Conservation (phyloP, 805 yeast species). For the Yarrowia yakushimensis region DNA sequence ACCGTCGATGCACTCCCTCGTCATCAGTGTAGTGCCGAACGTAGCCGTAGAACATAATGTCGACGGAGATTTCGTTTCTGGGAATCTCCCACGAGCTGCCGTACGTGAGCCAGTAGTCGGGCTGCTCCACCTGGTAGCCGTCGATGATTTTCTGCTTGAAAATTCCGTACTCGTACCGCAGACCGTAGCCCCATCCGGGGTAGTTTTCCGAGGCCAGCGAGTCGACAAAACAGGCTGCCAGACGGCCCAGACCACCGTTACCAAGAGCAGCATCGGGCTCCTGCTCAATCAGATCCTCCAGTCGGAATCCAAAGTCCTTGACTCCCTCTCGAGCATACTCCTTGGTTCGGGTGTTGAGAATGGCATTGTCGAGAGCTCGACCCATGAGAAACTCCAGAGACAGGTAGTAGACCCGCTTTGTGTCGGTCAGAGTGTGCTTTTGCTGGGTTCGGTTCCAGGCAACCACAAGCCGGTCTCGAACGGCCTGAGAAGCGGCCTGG, state of each 20-base stretch:
- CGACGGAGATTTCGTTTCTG: slow-evolving; percentile 80
- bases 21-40: slow-evolving; percentile 51
- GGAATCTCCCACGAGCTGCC: slow-evolving; percentile 94
- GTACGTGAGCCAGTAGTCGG: slow-evolving; percentile 88
- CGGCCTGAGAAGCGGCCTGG: slow-evolving; percentile 76
- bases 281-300: slow-evolving; percentile 78
- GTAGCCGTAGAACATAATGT: slow-evolving; percentile 84
- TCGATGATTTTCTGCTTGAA: slow-evolving; percentile 84
- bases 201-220: slow-evolving; percentile 80
- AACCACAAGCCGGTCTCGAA: slow-evolving; percentile 73
- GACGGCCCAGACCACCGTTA: slow-evolving; percentile 91
- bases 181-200: slow-evolving; percentile 96
- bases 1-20: slow-evolving; percentile 55
- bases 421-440: slow-evolving; percentile 75
- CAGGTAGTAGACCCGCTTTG: slow-evolving; percentile 80
- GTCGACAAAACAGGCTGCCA: slow-evolving; percentile 92
- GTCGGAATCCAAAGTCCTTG: slow-evolving; percentile 74
- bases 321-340: slow-evolving; percentile 54
- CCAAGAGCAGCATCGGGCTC: slow-evolving; percentile 96
- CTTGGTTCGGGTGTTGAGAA: slow-evolving; percentile 73
- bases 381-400: slow-evolving; percentile 92
- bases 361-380: slow-evolving; percentile 88
- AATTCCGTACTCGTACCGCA: slow-evolving; percentile 90
- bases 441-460: slow-evolving; percentile 96
- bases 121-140: slow-evolving; percentile 91